Evolutionary conservation across 73 alveolate species (phyloP), one percentile per base, ranked within the genome.

Genomic region (Paramecium tetraurelia): DNA sequence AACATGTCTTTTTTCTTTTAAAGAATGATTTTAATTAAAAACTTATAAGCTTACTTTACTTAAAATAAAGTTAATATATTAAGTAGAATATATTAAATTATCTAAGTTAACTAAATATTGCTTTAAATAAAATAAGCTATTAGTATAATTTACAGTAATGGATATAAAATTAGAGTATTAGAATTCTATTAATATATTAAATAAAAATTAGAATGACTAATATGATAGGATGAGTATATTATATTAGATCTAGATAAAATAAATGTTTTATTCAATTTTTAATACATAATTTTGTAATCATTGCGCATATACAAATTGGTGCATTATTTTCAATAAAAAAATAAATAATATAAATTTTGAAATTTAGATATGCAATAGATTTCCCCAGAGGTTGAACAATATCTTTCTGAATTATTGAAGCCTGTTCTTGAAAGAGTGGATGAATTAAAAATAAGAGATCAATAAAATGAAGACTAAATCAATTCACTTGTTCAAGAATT

Each of bases 281-380:
- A 40, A 40, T 40, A 40, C 2, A 40, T 48, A 12, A 48, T 48
- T 48, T 48, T 3, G 7, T 16, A 12, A 48, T 16, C 59, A 59
- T 59, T 40, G 20, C 77, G 77, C 20, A 59, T 1, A 21, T 29
- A 21, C 77, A 8, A 59, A 24, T 59, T 24, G 43, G 20, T 24
- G 31, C 20, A 29, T 10, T 3, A 29, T 21, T 59, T 59, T 63
- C 48, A 27, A 29, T 63, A 63, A 6, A 63, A 27, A 63, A 63
- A 63, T 12, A 6, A 63, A 63, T 63, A 63, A 63, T 63, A 53
- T 53, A 63, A 53, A 63, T 63, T 63, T 27, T 63, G 84, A 63
- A 63, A 63, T 63, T 59, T 63, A 43, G 86, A 72, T 72, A 72
- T 72, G 86, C 50, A 72, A 38, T 72, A 72, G 86, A 72, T 72